Evolutionary conservation across 2,329 filamentous ascomycete genomes (phyloP).

Genomic region (Lecanicillium sp.): DNA sequence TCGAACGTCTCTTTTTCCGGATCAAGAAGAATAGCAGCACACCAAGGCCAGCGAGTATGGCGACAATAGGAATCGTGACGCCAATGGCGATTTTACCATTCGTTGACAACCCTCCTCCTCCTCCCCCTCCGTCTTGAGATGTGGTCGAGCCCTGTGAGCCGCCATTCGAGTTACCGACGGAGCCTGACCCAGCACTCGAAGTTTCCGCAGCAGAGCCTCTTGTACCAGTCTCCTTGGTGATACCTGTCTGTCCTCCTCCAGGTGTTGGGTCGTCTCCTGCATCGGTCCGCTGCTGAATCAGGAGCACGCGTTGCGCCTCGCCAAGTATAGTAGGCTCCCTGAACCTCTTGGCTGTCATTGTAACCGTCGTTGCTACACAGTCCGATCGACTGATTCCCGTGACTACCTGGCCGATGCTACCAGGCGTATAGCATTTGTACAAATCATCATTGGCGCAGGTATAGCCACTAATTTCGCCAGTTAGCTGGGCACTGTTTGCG

Average conservation of each 20-base stretch:
- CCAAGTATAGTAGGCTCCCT: background rate
- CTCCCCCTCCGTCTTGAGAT: too few species aligned
- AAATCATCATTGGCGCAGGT: conserved; percentile 2
- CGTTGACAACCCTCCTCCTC: background rate
- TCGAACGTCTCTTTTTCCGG: background rate
- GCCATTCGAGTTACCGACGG: background rate
- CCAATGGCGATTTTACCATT: background rate
- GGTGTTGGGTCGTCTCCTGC: background rate
- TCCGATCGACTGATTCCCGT: conserved; percentile 1
- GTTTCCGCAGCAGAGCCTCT: background rate
- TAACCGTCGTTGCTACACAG: background rate
- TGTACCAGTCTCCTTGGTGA: too few species aligned
- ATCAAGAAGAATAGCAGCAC: background rate
- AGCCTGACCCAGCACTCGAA: too few species aligned
- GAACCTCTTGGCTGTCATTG: background rate
- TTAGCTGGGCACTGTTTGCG: too few species aligned
- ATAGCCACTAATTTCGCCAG: background rate
- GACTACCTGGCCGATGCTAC: background rate
- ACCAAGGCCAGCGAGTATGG: background rate
- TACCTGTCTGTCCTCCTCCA: too few species aligned
- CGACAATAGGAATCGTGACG: background rate
- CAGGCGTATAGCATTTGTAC: conserved; percentile 1
- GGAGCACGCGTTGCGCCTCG: background rate
- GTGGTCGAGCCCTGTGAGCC: background rate
- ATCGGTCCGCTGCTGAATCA: background rate